A percentile compares a stretch with the other conserved stretches of the same genome.
Evolutionary conservation across 1,284 basidiomycete genomes (phyloP).

Genomic region (Ustilago trichophora): DNA sequence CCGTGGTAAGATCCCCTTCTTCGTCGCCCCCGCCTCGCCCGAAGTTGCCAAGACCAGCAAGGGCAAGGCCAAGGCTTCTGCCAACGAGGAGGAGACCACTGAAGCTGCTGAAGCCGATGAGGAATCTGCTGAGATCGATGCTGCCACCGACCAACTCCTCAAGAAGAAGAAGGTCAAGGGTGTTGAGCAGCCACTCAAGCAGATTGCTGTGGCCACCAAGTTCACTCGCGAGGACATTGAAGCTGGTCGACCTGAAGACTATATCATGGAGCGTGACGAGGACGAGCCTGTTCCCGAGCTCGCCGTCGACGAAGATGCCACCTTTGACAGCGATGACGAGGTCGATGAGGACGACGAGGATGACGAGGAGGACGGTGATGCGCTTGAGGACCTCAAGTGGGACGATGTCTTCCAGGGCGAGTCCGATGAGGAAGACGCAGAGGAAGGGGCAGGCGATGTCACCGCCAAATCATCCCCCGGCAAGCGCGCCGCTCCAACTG

Average conservation of each 20-base stretch:
- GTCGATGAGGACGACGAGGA: constrained; percentile 57
- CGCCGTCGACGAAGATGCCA: constrained; percentile 48
- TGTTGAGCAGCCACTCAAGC: constrained; percentile 71
- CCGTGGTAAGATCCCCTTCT: constrained; percentile 90
- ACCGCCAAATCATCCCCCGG: constrained; percentile 32
- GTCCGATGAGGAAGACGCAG: constrained; percentile 53
- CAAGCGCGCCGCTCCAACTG: constrained; percentile 48
- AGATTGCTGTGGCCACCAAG: constrained; percentile 72
- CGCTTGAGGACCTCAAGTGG: constrained; percentile 78
- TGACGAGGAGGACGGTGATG: constrained; percentile 54
- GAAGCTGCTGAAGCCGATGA: constrained; percentile 8
- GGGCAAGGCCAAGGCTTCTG: constrained; percentile 43
- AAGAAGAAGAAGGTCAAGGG: constrained; percentile 70
- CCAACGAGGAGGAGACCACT: constrained; percentile 20
- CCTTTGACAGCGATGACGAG: constrained; percentile 49
- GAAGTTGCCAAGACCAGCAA: constrained; percentile 38
- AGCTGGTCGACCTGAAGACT: constrained; percentile 61
- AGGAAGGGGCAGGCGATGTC: constrained; percentile 61
- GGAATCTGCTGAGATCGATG: constrained; percentile 27
- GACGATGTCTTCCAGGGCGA: constrained; percentile 75
- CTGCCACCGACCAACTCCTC: constrained; percentile 34
- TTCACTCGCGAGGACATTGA: constrained; percentile 68
- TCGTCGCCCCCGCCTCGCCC: constrained; percentile 73
- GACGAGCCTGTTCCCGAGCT: constrained; percentile 49
- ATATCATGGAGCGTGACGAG: constrained; percentile 61